A percentile compares a stretch with the other conserved stretches of the same genome.
Conservation (phyloP, 139 green algal genomes). For the Tetradesmus lagerheimii region DNA sequence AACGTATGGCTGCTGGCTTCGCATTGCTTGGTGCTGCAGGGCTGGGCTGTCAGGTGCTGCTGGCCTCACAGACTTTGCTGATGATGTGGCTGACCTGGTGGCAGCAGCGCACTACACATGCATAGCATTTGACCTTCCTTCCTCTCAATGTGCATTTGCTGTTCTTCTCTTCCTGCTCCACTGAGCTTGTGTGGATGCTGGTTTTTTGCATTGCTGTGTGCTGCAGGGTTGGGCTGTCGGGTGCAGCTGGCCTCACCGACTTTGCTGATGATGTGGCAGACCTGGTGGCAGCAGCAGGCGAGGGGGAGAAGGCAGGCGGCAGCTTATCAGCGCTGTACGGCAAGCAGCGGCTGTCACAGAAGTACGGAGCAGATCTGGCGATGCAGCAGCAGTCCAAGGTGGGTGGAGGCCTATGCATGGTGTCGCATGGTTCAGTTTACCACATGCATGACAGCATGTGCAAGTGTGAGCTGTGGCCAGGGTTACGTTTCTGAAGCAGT, state of each 20-base stretch:
- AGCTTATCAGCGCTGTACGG: conserved; percentile 67
- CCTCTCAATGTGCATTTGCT: too few species aligned
- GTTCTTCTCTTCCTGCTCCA: too few species aligned
- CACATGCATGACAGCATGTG: too few species aligned
- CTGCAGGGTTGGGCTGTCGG: conserved; percentile 39
- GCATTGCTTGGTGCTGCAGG: background rate
- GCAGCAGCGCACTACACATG: too few species aligned
- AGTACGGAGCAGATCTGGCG: conserved; percentile 77
- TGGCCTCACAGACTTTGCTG: conserved; percentile 91
- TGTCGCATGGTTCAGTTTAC: too few species aligned
- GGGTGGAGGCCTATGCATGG: background rate
- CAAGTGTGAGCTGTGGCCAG: too few species aligned
- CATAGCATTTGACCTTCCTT: too few species aligned
- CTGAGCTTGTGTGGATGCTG: background rate
- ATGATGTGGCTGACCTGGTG: conserved; percentile 93
- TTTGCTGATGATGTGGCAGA: conserved; percentile 95
- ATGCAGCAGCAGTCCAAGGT: conserved; percentile 34
- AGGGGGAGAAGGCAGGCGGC: conserved; percentile 36
- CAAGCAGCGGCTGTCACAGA: conserved; percentile 67
- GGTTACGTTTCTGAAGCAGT: too few species aligned
- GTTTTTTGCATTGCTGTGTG: background rate
- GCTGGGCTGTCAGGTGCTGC: background rate
- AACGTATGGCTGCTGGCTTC: too few species aligned
- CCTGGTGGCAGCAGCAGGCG: conserved; percentile 67
- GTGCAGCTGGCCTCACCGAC: conserved; percentile 77